Evolutionary conservation across 1,284 basidiomycete genomes (phyloP), one percentile per base, ranked within the genome.

Genomic region (Pseudozyma hubeiensis): DNA sequence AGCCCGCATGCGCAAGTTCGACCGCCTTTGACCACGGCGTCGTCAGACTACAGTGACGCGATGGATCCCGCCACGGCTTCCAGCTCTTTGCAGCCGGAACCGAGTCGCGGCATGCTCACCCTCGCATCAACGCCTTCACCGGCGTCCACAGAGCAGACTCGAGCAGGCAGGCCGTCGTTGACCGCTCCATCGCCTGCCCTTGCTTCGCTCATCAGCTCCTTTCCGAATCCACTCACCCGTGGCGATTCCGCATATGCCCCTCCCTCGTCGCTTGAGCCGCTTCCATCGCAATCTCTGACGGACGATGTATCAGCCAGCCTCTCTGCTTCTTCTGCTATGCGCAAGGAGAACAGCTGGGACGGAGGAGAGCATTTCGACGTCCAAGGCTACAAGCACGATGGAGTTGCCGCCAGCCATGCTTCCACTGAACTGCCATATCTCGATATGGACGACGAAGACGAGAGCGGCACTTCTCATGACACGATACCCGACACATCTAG

Each of bases 191-290:
- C 70, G 11, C 70, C 70, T 14, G 70, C 70, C 16, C 57, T 68
- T 6, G 64, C 50, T 30, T 59, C 60, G 17, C 70, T 73, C 35
- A 73, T 73, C 50, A 73, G 61, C 57, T 67, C 64, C 8, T 73
- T 73, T 17, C 70, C 70, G 6, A 57, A 64, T 1, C 70, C 70
- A 0, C 57, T 35, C 13, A 51, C 44, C 5, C 60, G 65, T 6
- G 61, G 47, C 14, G 31, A 17, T 7, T 13, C 53, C 1, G 37
- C 43, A 41, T 39, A 31, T n/a, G 30, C 17, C 16, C 40, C 41
- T 16, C 30, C 56, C 3, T 41, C 46, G 4, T 24, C 35, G 5
- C 33, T 48, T n/a, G 2, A 50, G 16, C 19, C 44, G 41, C 35
- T 34, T 13, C n/a, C 43, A 13, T 19, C 30, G 11, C 14, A 17